A percentile compares a stretch with the other conserved stretches of the same genome.
These are phyloP conservation scores for Chalciporus chontae DNA, from an alignment of 768 basidiomycete species.

Conservation along the genomic window DNA sequence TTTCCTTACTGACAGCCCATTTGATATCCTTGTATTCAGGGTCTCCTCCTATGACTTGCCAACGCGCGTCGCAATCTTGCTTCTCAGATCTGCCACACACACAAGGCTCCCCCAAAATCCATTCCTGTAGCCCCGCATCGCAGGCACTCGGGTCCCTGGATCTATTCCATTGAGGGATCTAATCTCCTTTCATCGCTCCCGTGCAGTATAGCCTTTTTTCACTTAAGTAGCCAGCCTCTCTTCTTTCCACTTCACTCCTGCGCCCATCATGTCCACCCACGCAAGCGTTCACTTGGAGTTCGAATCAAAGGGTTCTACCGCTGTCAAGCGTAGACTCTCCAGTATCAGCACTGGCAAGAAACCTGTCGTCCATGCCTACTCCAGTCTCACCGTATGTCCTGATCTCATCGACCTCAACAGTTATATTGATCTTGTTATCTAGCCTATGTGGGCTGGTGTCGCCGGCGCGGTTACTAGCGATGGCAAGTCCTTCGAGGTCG, in stretches of 20 bases:
- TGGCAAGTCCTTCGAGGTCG: slow-evolving; percentile 62
- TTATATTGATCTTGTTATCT: slow-evolving; percentile 18
- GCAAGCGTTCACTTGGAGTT: slow-evolving; percentile 43
- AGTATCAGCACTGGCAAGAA: slow-evolving; percentile 44
- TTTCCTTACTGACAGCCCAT: background rate
- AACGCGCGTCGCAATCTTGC: slow-evolving; percentile 6
- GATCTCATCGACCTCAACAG: background rate
- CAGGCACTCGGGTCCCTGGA: slow-evolving; percentile 7
- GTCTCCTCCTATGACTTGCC: slow-evolving; percentile 11
- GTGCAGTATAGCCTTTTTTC: background rate
- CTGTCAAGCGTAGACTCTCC: slow-evolving; percentile 66
- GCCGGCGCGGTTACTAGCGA: slow-evolving; percentile 61
- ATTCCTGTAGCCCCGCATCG: background rate
- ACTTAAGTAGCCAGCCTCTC: slow-evolving; percentile 34
- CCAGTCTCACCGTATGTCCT: slow-evolving; percentile 61
- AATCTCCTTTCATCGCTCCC: slow-evolving; percentile 2
- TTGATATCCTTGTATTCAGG: slow-evolving; percentile 22
- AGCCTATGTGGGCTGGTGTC: slow-evolving; percentile 90
- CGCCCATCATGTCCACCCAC: slow-evolving; percentile 47
- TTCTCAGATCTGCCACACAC: slow-evolving; percentile 5
- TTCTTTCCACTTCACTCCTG: slow-evolving; percentile 17
- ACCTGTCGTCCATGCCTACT: slow-evolving; percentile 55
- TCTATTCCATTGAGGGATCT: slow-evolving; percentile 6
- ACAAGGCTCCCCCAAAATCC: background rate
- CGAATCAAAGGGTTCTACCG: slow-evolving; percentile 59